Conservation (phyloP, 1,139 yeast genomes). For the Yueomyces sp. region DNA sequence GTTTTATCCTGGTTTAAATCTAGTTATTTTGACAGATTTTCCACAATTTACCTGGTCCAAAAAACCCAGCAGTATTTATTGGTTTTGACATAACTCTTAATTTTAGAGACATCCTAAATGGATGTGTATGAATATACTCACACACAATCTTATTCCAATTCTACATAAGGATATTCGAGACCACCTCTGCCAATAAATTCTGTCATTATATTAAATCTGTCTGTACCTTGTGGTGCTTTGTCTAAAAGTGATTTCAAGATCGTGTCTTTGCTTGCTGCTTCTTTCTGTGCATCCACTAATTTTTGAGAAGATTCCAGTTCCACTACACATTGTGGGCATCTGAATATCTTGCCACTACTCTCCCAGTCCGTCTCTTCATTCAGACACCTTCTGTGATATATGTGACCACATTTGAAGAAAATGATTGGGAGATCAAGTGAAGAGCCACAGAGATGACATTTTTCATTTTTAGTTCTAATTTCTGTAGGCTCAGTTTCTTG, state of each 20-base stretch:
- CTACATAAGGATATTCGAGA: constrained; percentile 33
- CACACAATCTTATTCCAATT: neutral
- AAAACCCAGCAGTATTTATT: too few relatives aligned
- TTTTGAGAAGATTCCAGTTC: constrained; percentile 57
- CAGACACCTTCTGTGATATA: constrained; percentile 77
- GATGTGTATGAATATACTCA: too few relatives aligned
- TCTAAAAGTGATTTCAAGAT: constrained; percentile 47
- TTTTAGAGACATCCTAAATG: too few relatives aligned
- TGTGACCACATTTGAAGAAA: constrained; percentile 79
- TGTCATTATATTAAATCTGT: constrained; percentile 60
- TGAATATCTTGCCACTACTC: constrained; percentile 12
- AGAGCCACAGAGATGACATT: constrained; percentile 60
- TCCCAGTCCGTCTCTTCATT: constrained; percentile 28
- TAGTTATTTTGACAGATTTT: too few relatives aligned
- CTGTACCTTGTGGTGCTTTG: constrained; percentile 35
- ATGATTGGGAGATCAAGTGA: constrained; percentile 68
- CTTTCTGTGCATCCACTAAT: constrained; percentile 47
- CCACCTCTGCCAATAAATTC: constrained; percentile 86
- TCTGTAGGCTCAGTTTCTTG: constrained; percentile 33
- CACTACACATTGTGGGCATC: constrained; percentile 64
- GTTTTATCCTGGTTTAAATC: too few relatives aligned
- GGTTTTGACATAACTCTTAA: too few relatives aligned
- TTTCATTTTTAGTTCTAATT: constrained; percentile 51
- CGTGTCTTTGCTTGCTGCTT: constrained; percentile 48
- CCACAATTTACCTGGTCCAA: too few relatives aligned